Evolutionary conservation across 164 flowering plant genomes (phyloP), one percentile per base, ranked within the genome.

Genomic region (Brasenia schreberi): DNA sequence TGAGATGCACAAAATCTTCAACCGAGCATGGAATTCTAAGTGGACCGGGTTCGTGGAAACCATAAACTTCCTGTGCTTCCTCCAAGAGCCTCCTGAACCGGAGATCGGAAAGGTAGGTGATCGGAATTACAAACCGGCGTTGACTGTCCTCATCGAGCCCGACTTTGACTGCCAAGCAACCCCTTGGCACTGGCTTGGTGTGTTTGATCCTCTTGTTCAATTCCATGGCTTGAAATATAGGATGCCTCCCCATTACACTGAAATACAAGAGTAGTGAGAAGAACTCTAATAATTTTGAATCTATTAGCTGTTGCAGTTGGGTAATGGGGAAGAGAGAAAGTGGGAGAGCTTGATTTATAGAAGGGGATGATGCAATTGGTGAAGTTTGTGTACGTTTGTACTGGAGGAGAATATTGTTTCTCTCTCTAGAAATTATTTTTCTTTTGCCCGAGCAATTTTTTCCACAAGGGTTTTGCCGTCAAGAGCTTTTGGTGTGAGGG

Each of bases 21-120:
- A 79, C 80, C 1, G 87, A 84, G 67, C 88, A 84, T 0, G 88
- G 91, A 6, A 86, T 78, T 71, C 71, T 65, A 4, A 86, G 71
- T 0, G 87, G 88, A 6, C 91, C 91, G 0, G 72, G 18, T 3
- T 77, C 66, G 45, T 78, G 82, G 73, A 77, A 86, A 6, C 90
- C 90, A 62, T 81, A 86, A 23, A 79, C 73, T 62, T 86, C 90
- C 7, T 77, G 77, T 9, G 87, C 81, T 69, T 76, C 77, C 59
- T 86, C 90, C 11, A 86, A 74, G 19, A 84, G 84, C 53, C 62
- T 49, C 66, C 76, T 77, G 68, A 86, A 80, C 1, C 79, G 77
- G 23, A 87, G 86, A 43, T 87, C 84, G 52, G 82, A 77, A 10
- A 87, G 75, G 67, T 82, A 83, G 0, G 84, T 77, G 33, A 87